Evolutionary conservation across 2,329 filamentous ascomycete species (phyloP).

Genomic region (Metarhizium anisopliae): DNA sequence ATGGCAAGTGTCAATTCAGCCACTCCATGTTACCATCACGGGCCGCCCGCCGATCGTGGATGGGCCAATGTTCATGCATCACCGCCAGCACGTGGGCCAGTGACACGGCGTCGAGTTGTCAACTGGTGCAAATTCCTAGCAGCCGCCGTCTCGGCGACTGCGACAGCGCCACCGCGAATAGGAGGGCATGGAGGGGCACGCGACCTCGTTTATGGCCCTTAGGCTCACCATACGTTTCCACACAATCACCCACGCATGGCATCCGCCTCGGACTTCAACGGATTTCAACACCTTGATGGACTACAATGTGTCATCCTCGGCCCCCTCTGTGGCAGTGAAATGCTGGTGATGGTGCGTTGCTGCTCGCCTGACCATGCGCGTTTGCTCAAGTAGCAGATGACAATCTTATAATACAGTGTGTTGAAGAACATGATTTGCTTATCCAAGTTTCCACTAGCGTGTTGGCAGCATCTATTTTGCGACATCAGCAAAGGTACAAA

Average conservation of each 20-base stretch:
- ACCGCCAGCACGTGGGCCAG: slow-evolving; percentile 11
- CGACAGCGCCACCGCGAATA: neutral
- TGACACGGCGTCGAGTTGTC: slow-evolving; percentile 7
- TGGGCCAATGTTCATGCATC: slow-evolving; percentile 9
- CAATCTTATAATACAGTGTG: no score
- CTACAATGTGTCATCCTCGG: neutral
- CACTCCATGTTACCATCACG: neutral
- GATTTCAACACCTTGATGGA: neutral
- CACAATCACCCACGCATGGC: neutral
- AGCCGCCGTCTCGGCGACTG: neutral
- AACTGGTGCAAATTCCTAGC: neutral
- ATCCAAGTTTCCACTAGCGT: no score
- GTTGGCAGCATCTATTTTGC: no score
- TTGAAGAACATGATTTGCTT: no score
- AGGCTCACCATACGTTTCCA: neutral
- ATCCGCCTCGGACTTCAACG: neutral
- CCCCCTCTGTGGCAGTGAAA: neutral
- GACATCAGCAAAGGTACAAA: no score
- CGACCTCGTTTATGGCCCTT: neutral
- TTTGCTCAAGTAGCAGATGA: no score
- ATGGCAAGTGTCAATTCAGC: no score
- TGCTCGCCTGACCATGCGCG: neutral
- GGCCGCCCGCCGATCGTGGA: neutral
- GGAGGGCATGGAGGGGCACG: neutral
- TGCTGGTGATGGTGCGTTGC: neutral